phyloP scores from a whole-genome alignment of 257 asterid species.

The Fraxinus anomala region DNA sequence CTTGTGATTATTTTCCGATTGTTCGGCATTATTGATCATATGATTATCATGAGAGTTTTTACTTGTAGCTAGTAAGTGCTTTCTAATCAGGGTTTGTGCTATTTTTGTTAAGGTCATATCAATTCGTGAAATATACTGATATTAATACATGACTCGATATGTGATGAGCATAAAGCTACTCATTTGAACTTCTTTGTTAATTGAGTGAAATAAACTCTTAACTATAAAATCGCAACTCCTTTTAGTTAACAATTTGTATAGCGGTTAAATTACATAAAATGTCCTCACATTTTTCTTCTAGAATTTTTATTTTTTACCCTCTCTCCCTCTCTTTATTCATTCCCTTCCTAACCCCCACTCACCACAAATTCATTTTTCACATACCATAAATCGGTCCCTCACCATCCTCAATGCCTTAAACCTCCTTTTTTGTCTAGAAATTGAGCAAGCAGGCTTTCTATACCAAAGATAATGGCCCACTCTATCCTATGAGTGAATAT shows the following conservation, averaged over 20 bases:
- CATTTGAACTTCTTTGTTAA: not conserved
- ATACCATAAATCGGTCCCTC: not conserved
- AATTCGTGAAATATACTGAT: too few relatives aligned
- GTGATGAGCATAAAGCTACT: not conserved
- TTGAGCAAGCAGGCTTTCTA: too few relatives aligned
- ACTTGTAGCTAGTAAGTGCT: too few relatives aligned
- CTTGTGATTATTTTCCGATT: not conserved
- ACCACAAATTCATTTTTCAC: not conserved
- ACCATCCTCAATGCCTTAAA: not conserved
- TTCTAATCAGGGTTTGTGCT: too few relatives aligned
- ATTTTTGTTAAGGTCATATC: too few relatives aligned
- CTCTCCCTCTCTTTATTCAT: too few relatives aligned
- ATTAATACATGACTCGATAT: not conserved
- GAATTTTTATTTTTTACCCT: not conserved
- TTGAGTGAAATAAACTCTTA: not conserved
- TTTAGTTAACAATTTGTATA: not conserved
- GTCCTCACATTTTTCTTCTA: not conserved
- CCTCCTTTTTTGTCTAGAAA: too few relatives aligned
- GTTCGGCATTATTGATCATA: too few relatives aligned
- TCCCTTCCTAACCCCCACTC: not conserved
- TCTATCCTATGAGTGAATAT: too few relatives aligned
- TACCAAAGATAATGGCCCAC: too few relatives aligned
- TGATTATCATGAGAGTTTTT: too few relatives aligned
- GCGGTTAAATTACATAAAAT: not conserved
- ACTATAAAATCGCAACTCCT: not conserved